Conservation (phyloP, 2,329 filamentous ascomycete species). For the Talaromyces sp. region DNA sequence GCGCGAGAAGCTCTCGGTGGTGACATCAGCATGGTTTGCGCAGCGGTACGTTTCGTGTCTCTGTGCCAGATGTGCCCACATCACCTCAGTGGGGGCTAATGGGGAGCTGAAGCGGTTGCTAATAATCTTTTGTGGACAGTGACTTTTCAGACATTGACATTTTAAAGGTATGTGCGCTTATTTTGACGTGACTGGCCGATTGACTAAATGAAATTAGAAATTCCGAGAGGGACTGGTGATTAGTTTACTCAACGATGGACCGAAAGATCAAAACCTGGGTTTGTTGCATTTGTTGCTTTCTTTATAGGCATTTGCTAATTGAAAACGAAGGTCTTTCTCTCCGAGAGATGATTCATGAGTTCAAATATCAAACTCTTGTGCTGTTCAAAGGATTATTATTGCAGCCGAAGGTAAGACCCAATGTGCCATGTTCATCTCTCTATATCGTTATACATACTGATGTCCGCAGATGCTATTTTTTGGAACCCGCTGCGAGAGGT, state of each 20-base stretch:
- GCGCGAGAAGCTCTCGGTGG: constrained; percentile 83
- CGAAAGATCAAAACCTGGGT: constrained; percentile 85
- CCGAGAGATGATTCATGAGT: constrained; percentile 89
- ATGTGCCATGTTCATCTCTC: background rate
- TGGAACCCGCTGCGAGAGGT: constrained; percentile 87
- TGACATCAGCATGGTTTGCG: constrained; percentile 94
- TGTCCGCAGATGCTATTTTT: constrained; percentile 88
- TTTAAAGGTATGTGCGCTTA: constrained; percentile 56
- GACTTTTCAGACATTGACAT: constrained; percentile 94
- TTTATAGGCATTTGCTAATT: constrained; percentile 13
- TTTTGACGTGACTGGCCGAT: background rate
- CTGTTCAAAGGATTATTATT: constrained; percentile 91
- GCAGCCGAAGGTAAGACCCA: constrained; percentile 92
- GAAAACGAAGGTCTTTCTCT: constrained; percentile 64
- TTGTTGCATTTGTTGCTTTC: constrained; percentile 41
- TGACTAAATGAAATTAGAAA: constrained; percentile 53
- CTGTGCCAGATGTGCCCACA: background rate
- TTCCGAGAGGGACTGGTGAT: constrained; percentile 84
- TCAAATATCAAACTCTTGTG: constrained; percentile 91
- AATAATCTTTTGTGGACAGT: constrained; percentile 34
- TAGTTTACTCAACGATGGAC: constrained; percentile 63
- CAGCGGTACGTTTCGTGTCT: constrained; percentile 62
- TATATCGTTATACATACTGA: constrained; percentile 15
- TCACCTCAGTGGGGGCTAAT: background rate
- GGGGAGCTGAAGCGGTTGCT: background rate